Evolutionary conservation across 2,329 filamentous ascomycete species (phyloP), one percentile per base, ranked within the genome.

Genomic region (Diaporthe amygdali): DNA sequence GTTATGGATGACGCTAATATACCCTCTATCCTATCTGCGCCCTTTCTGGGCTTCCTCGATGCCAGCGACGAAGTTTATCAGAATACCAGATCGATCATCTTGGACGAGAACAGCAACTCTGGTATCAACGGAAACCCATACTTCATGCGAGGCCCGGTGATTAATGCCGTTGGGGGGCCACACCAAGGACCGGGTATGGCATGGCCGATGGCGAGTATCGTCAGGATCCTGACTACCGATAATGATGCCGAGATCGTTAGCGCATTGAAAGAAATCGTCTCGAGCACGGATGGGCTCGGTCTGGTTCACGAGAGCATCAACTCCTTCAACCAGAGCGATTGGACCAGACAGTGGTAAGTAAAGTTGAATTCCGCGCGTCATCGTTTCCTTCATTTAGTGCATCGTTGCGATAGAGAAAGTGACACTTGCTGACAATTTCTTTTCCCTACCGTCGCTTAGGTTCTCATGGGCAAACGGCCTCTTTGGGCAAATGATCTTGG

Each of bases 391-490:
- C 51, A 34, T 34, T 34, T 20, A 27, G 1, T 5, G 2, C 7
- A 63, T 34, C 41, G 12, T 17, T 15, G 20, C 27, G 32, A 17
- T 14, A 27, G 25, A 14, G 3, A 34, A 34, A 30, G 51, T 39
- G 5, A 51, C 51, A 2, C 5, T 27, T 51, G 46, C 37, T 69
- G 22, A 66, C 74, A 73, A 39, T 71, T 68, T n/a, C 44, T n/a
- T 3, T 1, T 3, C 9, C 15, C 22, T 86, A 84, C 22, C 9
- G 10, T 12, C 1, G 1, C 2, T 22, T 72, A 94, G 93, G 93
- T 96, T 97, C 78, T 92, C 93, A 2, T 96, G 94, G 94, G 94
- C 93, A n/a, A 96, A 96, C 78, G 94, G 92, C 0, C 89, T 97
- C 25, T 96, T 95, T 79, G 93, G 93, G n/a, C 92, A 96, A 82